These are phyloP conservation scores for Cyberlindnera saturnus DNA, from an alignment of 805 yeast genomes.

Conservation along the genomic window DNA sequence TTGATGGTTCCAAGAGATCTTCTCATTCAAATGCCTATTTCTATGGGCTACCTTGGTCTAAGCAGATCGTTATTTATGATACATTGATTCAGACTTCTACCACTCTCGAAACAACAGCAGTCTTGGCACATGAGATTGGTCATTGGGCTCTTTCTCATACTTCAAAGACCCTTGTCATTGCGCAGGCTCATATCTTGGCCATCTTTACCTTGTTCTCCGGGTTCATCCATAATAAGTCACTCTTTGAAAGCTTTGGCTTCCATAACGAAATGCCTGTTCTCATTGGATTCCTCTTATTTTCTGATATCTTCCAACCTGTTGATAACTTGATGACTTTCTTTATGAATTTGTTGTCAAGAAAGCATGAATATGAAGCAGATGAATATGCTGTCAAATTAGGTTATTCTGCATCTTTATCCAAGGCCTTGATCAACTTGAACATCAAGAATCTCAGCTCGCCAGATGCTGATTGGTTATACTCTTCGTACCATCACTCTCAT, in stretches of 20 bases:
- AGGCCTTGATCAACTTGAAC: slow-evolving; percentile 68
- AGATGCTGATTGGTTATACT: slow-evolving; percentile 85
- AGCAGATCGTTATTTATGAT: slow-evolving; percentile 90
- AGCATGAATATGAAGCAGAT: slow-evolving; percentile 92
- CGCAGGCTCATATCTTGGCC: slow-evolving; percentile 57
- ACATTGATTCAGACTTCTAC: slow-evolving; percentile 80
- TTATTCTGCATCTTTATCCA: slow-evolving; percentile 58
- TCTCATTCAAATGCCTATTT: slow-evolving; percentile 97
- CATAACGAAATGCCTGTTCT: slow-evolving; percentile 57
- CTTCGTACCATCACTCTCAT: slow-evolving; percentile 85
- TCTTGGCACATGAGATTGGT: slow-evolving; percentile 97
- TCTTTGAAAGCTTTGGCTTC: slow-evolving; percentile 79
- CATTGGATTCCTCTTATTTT: slow-evolving; percentile 76
- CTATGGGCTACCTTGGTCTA: slow-evolving; percentile 94
- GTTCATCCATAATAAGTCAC: slow-evolving; percentile 71
- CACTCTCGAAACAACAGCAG: slow-evolving; percentile 81
- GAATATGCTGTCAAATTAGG: slow-evolving; percentile 74
- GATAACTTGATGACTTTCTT: slow-evolving; percentile 62
- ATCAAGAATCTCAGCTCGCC: slow-evolving; percentile 79
- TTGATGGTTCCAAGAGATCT: slow-evolving; percentile 96
- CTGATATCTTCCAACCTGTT: slow-evolving; percentile 72
- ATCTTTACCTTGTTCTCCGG: slow-evolving; percentile 72
- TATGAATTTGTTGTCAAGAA: slow-evolving; percentile 70
- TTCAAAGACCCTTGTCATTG: slow-evolving; percentile 60
- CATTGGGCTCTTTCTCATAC: slow-evolving; percentile 95